phyloP scores from a whole-genome alignment of 2,329 filamentous ascomycete genomes.

The Myrmaecium sp. region DNA sequence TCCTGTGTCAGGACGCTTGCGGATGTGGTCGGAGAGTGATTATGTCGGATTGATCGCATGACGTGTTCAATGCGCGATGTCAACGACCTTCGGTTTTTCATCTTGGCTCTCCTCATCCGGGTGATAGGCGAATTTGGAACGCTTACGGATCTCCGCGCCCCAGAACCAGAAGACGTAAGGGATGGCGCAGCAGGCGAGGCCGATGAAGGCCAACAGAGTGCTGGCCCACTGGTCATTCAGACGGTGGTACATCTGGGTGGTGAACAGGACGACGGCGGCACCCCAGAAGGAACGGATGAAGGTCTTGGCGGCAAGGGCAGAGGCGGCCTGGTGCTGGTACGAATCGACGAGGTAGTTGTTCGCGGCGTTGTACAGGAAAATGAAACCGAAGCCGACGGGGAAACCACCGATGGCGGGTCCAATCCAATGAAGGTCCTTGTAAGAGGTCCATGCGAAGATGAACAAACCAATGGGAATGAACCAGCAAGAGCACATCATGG shows the following conservation, averaged over 20 bases:
- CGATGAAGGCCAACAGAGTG: constrained; percentile 54
- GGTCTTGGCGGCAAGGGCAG: constrained; percentile 66
- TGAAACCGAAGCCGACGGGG: constrained; percentile 59
- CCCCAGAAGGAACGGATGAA: constrained; percentile 69
- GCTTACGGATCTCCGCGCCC: constrained; percentile 51
- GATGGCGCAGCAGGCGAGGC: constrained; percentile 62
- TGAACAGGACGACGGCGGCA: constrained; percentile 61
- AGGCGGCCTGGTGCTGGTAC: constrained; percentile 60
- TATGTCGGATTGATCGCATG: too few species aligned
- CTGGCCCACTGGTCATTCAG: constrained; percentile 64
- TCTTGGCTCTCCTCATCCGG: constrained; percentile 32
- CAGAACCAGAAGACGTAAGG: constrained; percentile 70
- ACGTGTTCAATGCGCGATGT: background rate
- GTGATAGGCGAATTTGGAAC: constrained; percentile 56
- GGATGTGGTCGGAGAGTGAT: too few species aligned
- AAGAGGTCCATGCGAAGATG: constrained; percentile 55
- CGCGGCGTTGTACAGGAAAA: constrained; percentile 61
- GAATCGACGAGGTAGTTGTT: constrained; percentile 41
- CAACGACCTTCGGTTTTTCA: constrained; percentile 2
- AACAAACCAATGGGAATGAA: constrained; percentile 51
- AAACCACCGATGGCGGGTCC: constrained; percentile 53
- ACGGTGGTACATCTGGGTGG: constrained; percentile 51
- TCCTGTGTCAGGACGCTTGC: too few species aligned
- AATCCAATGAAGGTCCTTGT: constrained; percentile 47
- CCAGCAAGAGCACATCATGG: constrained; percentile 42